Evolutionary conservation across 306 rosid species (phyloP).

Genomic region (Prunus persica): Prunus_persica_NCBIv2 NC_034010.1:25288501-25289000

Average conservation of each 20-base stretch:
- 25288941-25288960: constrained; percentile 65
- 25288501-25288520: not conserved
- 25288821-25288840: constrained; percentile 78
- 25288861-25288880: constrained; percentile 47
- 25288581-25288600: not conserved
- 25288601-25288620: not conserved
- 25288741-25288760: not conserved
- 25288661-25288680: not conserved
- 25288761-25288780: not conserved
- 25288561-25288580: not conserved
- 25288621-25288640: not conserved
- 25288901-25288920: constrained; percentile 64
- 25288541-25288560: not conserved
- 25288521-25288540: not conserved
- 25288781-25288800: not conserved
- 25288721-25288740: not conserved
- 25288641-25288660: not conserved
- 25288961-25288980: constrained; percentile 2
- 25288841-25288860: constrained; percentile 28
- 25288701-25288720: not conserved
- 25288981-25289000: not conserved
- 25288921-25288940: constrained; percentile 62
- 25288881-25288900: constrained; percentile 68
- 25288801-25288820: constrained; percentile 23
- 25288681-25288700: not conserved